phyloP scores from a whole-genome alignment of 345 rosid genomes.

The Eucalyptus virginea region DNA sequence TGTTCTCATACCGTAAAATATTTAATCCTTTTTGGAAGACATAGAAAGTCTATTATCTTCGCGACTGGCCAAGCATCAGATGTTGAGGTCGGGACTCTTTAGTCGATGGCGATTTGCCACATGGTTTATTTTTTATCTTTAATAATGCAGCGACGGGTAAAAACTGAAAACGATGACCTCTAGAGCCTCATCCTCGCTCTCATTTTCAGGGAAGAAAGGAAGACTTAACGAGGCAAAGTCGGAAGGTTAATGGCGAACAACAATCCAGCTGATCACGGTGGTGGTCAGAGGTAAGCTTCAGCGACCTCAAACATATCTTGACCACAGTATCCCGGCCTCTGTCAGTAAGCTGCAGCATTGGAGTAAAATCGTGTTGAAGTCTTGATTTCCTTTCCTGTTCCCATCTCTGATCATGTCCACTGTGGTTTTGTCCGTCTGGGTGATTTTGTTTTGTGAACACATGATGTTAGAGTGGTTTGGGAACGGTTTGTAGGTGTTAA shows the following conservation, averaged over 20 bases:
- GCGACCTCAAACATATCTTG: not conserved
- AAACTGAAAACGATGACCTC: too few species aligned
- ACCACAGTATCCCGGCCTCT: not conserved
- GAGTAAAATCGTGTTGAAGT: not conserved
- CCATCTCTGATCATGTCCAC: not conserved
- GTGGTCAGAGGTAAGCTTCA: accelerated
- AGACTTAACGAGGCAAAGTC: not conserved
- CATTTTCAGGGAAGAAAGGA: not conserved
- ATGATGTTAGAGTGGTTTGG: not conserved
- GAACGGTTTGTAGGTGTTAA: not conserved
- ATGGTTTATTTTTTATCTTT: not conserved
- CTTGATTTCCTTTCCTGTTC: not conserved
- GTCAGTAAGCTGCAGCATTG: not conserved
- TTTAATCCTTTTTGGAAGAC: too few species aligned
- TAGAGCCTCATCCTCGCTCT: not conserved
- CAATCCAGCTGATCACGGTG: not conserved
- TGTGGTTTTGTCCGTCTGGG: not conserved
- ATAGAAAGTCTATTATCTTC: too few species aligned
- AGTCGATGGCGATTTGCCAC: not conserved
- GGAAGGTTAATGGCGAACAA: not conserved
- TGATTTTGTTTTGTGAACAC: not conserved
- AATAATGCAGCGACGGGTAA: too few species aligned
- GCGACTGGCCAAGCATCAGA: too few species aligned
- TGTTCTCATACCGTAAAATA: too few species aligned
- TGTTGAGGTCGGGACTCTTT: not conserved